Base-by-base conservation (phyloP, 495 filamentous ascomycete genomes). In the Poronia punctata region DNA sequence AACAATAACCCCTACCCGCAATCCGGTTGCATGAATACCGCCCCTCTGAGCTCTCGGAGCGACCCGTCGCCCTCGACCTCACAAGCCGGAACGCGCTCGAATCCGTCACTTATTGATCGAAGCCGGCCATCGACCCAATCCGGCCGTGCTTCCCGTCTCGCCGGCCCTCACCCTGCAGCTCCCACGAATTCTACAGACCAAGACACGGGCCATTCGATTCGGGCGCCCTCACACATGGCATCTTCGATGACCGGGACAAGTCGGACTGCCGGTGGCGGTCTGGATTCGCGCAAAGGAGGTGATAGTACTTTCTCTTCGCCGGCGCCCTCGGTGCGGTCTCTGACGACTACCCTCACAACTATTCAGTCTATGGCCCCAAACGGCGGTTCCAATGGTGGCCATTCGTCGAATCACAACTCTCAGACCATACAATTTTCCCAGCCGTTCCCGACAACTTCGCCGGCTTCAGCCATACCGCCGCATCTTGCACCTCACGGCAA, bases 271-370 rank as follows among this genome's bases (percentile, higher is more conserved):
- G 78, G 73, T 9, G 78, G 79, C 40, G 79, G 74, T 7, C 49
- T 84, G 30, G 80, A 82, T 41, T 77, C 77, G 3, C 75, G 71
- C 28, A 73, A 78, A 31, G 87, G 84, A 37, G 83, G 82, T 12
- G 86, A 78, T 52, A 89, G 86, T 72, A 92, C 85, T 7, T 97
- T 95, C 59, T 95, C 89, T 5, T 96, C 92, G 0, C 92, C 90
- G 4, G 83, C 86, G 7, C 89, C 88, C 3, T 96, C 89, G 4
- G 80, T 92, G 18, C 86, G 84, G 38, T 96, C 89, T 1, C 71
- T 98, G 34, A 88, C 92, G 1, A 98, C 92, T 0, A 97, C 92
- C 3, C 74, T 98, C 35, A 98, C 92, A 1, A 98, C 92, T 0
- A 90, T 97, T 33, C 92, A 98, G 59, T 97, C 92, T 3, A 69